A percentile compares a stretch with the other conserved stretches of the same genome.
phyloP scores from a whole-genome alignment of 2,329 filamentous ascomycete species.

The Alternaria sp. region DNA sequence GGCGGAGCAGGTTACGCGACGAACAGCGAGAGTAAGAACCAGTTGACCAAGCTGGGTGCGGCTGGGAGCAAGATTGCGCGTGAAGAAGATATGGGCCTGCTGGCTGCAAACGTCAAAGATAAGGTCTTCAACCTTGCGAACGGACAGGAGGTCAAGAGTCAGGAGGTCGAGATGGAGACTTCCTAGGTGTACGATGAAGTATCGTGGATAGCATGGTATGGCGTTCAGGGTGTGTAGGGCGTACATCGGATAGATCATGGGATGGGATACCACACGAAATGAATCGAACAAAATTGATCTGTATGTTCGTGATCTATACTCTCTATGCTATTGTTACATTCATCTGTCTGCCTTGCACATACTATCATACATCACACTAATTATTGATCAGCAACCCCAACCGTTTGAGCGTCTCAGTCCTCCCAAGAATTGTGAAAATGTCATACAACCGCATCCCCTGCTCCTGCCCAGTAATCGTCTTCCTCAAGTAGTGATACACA shows the following conservation, averaged over 20 bases:
- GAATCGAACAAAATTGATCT: not conserved
- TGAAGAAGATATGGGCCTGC: conserved; percentile 69
- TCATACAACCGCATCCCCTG: conserved; percentile 49
- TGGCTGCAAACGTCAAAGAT: conserved; percentile 70
- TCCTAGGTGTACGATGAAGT: not conserved
- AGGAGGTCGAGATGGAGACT: conserved; percentile 45
- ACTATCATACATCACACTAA: not conserved
- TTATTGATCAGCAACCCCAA: conserved; percentile 28
- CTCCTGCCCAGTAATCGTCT: conserved; percentile 41
- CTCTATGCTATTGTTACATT: not conserved
- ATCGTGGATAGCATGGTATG: conserved; percentile 15
- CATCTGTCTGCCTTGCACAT: not conserved
- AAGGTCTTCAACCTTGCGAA: conserved; percentile 61
- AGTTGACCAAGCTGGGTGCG: conserved; percentile 67
- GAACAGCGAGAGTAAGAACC: conserved; percentile 34
- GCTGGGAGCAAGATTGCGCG: conserved; percentile 69
- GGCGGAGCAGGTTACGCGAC: conserved; percentile 18
- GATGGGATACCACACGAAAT: conserved; percentile 5
- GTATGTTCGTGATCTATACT: not conserved
- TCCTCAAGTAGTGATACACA: conserved; percentile 47
- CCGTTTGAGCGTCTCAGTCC: conserved; percentile 42
- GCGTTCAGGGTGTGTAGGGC: conserved; percentile 11
- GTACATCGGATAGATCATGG: not conserved
- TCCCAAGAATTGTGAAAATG: conserved; percentile 46
- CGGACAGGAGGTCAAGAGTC: conserved; percentile 18